Base-by-base conservation (phyloP, 2,329 filamentous ascomycete species). In the Aspergillus persii region DNA sequence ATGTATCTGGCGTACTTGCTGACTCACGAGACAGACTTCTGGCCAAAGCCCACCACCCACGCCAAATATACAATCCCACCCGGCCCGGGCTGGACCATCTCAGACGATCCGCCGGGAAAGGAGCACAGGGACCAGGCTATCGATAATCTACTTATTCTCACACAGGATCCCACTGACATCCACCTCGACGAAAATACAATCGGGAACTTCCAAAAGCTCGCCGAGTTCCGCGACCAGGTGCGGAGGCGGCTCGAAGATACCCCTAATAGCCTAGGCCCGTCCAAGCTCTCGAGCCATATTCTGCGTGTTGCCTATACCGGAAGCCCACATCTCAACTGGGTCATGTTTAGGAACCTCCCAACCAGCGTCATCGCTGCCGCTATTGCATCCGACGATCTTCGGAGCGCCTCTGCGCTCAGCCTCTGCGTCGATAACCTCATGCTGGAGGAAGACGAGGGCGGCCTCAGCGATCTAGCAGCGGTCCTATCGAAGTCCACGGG, bases 331-430 rank as follows among this genome's bases (percentile, higher is more conserved):
- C 60, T 64, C 12, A 64, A 64, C 60, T 64, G 60, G 60, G 58
- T 54, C 3, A 23, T 11, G 36, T 64, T 64, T 62, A 8, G 27
- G 18, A 62, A 57, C 47, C 62, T 64, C 48, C 15, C 56, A 15
- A 56, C 53, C 26, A 23, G 58, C n/a, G 54, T 62, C 39, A 59
- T 64, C 31, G 56, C 58, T 31, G 58, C 57, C 8, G 62, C 60
- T 8, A 6, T 62, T 58, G n/a, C 27, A 60, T 64, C 60, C 8
- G 46, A 60, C 51, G 57, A 64, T 29, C 60, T 64, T 59, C 51
- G n/a, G 44, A 54, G 46, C 46, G 62, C 56, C 50, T 62, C 58
- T 57, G 62, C 62, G 58, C 62, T 64, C 50, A 63, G 59, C 53
- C 29, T 63, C n/a, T 58, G 59, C 53, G 36, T 59, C 46, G 44